phyloP scores from a whole-genome alignment of 2,329 filamentous ascomycete genomes.

The Pestalotiopsis sp. region DNA sequence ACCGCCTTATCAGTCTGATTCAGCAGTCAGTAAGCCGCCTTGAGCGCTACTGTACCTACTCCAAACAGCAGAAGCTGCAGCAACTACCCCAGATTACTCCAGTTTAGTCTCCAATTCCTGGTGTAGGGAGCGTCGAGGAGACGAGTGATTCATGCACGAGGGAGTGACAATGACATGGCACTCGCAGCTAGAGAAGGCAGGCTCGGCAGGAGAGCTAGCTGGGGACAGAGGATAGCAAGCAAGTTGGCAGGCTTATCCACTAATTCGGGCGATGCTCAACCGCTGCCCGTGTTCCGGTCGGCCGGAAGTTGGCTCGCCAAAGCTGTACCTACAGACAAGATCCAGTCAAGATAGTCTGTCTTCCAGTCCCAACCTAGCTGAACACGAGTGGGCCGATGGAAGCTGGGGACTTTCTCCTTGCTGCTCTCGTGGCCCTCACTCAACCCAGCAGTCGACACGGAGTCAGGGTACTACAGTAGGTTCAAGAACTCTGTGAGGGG shows the following conservation, averaged over 20 bases:
- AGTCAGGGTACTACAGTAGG: neutral
- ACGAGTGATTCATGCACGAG: neutral
- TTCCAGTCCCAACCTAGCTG: neutral
- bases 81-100: neutral
- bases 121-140: neutral
- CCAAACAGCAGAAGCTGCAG: neutral
- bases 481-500: neutral
- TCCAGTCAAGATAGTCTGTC: no score
- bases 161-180: neutral
- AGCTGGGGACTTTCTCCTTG: neutral
- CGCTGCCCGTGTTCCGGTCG: neutral
- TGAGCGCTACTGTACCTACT: neutral
- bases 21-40: neutral
- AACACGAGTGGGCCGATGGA: neutral
- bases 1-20: neutral
- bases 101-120: neutral
- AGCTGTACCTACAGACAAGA: no score
- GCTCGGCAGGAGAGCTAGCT: neutral
- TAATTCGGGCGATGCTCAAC: neutral
- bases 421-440: no score
- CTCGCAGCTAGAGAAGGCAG: neutral
- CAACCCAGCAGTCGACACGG: neutral
- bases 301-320: neutral
- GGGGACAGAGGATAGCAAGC: neutral
- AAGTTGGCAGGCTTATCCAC: neutral